These are phyloP conservation scores for Alternaria ventricosa DNA, from an alignment of 2,329 filamentous ascomycete species.

Conservation along the genomic window DNA sequence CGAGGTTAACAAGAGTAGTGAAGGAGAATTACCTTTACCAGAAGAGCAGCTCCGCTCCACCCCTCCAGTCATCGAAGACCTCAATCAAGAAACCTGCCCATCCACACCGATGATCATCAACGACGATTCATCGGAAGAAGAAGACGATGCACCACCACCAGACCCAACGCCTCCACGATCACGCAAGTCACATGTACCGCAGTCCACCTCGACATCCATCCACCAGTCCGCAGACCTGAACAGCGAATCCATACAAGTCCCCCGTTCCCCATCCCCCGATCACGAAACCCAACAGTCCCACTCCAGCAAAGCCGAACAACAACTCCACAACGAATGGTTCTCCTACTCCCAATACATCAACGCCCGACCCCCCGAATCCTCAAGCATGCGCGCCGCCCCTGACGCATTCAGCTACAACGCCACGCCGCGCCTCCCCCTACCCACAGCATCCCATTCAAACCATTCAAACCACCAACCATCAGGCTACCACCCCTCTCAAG, in stretches of 20 bases:
- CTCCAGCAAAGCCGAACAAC: constrained; percentile 42
- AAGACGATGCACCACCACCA: constrained; percentile 9
- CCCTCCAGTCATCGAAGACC: constrained; percentile 10
- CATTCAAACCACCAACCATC: constrained; percentile 3
- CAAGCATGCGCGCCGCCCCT: constrained; percentile 36
- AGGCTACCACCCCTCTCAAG: constrained; percentile 34
- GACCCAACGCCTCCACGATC: constrained; percentile 9
- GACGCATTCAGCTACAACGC: constrained; percentile 38
- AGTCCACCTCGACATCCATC: constrained; percentile 2
- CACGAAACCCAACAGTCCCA: constrained; percentile 35
- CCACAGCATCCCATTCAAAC: not conserved
- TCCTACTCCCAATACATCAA: constrained; percentile 42
- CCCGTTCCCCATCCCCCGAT: constrained; percentile 27
- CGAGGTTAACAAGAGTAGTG: not conserved
- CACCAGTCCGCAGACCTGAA: constrained; percentile 27
- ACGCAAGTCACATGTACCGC: not conserved
- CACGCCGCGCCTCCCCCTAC: constrained; percentile 20
- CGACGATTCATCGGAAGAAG: constrained; percentile 30
- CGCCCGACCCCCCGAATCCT: constrained; percentile 21
- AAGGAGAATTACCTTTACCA: not conserved
- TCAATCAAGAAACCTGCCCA: constrained; percentile 24
- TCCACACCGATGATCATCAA: constrained; percentile 35
- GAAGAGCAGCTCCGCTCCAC: constrained; percentile 18
- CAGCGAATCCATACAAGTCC: constrained; percentile 28
- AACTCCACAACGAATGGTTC: constrained; percentile 40